Conservation (phyloP, 345 rosid species). For the Eucalyptus cloeziana region DNA sequence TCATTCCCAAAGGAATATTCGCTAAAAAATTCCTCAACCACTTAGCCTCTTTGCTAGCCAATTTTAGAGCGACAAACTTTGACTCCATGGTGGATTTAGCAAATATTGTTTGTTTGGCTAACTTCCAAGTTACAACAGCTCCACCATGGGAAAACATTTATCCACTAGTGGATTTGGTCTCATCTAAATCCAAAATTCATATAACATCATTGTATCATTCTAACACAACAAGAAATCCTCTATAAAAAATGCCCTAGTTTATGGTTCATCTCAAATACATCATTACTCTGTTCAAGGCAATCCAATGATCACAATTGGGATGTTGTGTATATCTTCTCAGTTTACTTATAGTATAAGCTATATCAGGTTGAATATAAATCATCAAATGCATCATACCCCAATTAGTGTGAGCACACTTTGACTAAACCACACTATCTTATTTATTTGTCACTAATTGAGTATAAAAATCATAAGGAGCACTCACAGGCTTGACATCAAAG, state of each 20-base stretch:
- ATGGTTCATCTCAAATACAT: neutral
- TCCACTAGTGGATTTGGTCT: neutral
- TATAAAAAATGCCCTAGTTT: neutral
- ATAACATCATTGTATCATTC: too few relatives aligned
- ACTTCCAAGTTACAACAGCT: too few relatives aligned
- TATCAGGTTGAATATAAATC: neutral
- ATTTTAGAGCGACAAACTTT: too few relatives aligned
- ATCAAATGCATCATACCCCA: neutral
- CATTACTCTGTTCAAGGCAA: neutral
- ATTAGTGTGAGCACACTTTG: too few relatives aligned
- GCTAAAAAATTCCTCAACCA: too few relatives aligned
- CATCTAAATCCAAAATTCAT: neutral
- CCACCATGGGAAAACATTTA: neutral
- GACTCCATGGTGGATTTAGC: too few relatives aligned
- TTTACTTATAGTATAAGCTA: too few relatives aligned
- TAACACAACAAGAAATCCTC: rapidly evolving
- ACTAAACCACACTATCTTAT: neutral
- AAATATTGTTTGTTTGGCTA: too few relatives aligned
- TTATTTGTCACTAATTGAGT: neutral
- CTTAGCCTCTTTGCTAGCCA: too few relatives aligned
- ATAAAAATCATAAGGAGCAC: neutral
- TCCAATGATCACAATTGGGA: neutral
- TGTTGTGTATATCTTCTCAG: neutral
- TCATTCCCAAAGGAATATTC: too few relatives aligned
- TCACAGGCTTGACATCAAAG: neutral